These are phyloP conservation scores for Carpinus fangiana DNA, from an alignment of 306 rosid genomes.

Conservation along the genomic window DNA sequence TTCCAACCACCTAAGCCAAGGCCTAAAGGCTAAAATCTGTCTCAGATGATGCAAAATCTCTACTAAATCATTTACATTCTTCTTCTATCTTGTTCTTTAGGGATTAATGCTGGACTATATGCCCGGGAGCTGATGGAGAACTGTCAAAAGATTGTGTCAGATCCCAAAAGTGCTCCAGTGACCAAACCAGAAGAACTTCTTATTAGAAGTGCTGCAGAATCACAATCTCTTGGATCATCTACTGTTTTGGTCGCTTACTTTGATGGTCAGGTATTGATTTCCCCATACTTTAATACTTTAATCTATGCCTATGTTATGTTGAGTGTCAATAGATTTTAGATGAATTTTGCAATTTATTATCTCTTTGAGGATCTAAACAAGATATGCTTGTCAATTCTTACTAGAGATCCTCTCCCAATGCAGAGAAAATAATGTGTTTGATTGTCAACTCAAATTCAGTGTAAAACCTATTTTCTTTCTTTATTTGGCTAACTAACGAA, in stretches of 20 bases:
- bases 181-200: slow-evolving; percentile 58
- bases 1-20: not conserved
- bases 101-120: slow-evolving; percentile 48
- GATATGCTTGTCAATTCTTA: not conserved
- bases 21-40: slow-evolving; percentile 12
- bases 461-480: not conserved
- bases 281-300: slow-evolving; percentile 9
- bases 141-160: slow-evolving; percentile 49
- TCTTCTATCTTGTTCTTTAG: slow-evolving; percentile 31
- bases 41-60: not conserved
- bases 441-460: not conserved
- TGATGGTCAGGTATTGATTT: slow-evolving; percentile 69
- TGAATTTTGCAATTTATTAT: not conserved
- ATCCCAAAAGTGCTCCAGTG: slow-evolving; percentile 32
- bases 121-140: slow-evolving; percentile 62
- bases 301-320: not conserved
- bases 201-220: slow-evolving; percentile 46
- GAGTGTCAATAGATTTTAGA: slow-evolving; percentile 10
- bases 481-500: not conserved
- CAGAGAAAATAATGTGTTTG: not conserved
- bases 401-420: not conserved
- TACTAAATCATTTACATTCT: slow-evolving; percentile 7
- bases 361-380: not conserved
- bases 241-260: slow-evolving; percentile 60
- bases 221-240: slow-evolving; percentile 58